Evolutionary conservation across 164 flowering plant species (phyloP).

Genomic region (Annona cherimola): DNA sequence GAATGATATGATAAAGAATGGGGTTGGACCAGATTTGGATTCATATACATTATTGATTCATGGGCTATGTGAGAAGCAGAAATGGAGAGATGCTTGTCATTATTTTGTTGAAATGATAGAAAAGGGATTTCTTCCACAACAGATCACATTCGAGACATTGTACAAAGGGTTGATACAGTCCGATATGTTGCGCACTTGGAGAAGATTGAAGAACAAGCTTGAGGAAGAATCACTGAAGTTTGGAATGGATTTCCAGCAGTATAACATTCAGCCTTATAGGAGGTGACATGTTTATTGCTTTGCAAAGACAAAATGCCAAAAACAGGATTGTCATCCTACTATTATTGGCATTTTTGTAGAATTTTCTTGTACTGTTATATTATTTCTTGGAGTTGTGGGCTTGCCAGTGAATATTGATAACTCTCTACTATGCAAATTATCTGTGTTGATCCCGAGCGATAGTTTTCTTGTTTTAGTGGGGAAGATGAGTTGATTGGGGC

Average conservation of each 20-base stretch:
- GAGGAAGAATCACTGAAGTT: conserved; percentile 79
- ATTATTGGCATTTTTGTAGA: neutral
- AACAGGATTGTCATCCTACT: neutral
- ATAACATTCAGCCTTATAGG: conserved; percentile 72
- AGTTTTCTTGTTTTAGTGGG: no score
- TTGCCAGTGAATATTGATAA: no score
- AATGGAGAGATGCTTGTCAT: conserved; percentile 80
- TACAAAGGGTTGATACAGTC: conserved; percentile 79
- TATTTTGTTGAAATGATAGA: conserved; percentile 92
- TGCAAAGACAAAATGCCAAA: neutral
- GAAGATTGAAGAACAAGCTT: conserved; percentile 88
- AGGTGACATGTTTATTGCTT: conserved; percentile 31
- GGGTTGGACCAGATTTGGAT: conserved; percentile 84
- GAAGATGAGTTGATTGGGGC: no score
- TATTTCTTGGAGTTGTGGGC: no score
- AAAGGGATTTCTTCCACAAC: conserved; percentile 88
- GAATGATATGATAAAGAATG: conserved; percentile 65
- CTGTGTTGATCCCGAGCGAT: no score
- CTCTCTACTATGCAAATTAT: no score
- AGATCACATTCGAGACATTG: conserved; percentile 82
- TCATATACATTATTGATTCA: conserved; percentile 82
- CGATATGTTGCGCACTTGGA: conserved; percentile 91
- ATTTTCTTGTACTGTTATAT: neutral
- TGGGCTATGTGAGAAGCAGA: conserved; percentile 63
- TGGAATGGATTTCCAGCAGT: conserved; percentile 67